A percentile compares a stretch with the other conserved stretches of the same genome.
Evolutionary conservation across 2,329 filamentous ascomycete genomes (phyloP).

Genomic region (Phialocephala sp.): DNA sequence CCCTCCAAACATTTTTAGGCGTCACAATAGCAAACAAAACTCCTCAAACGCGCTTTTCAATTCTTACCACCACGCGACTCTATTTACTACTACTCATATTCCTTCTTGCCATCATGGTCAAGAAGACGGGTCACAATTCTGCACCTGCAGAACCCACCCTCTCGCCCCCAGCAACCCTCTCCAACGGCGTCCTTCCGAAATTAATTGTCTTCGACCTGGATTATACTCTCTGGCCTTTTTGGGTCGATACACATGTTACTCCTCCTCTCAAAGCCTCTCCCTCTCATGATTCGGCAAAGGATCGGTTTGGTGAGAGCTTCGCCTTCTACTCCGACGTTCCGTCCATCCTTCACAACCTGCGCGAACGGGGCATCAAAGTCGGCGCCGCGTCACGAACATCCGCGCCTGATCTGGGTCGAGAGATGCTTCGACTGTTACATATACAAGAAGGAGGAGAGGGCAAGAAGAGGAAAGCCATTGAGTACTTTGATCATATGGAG

Average conservation of each 20-base stretch:
- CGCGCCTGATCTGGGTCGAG: slow-evolving; percentile 78
- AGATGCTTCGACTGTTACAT: slow-evolving; percentile 79
- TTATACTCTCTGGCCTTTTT: slow-evolving; percentile 99
- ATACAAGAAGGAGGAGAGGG: slow-evolving; percentile 46
- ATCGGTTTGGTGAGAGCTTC: slow-evolving; percentile 68
- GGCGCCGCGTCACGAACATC: slow-evolving; percentile 82
- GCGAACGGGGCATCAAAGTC: slow-evolving; percentile 56
- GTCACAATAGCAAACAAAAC: background rate
- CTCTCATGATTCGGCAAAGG: slow-evolving; percentile 51
- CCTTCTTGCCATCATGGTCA: slow-evolving; percentile 33
- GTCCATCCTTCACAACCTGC: slow-evolving; percentile 63
- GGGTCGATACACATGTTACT: slow-evolving; percentile 91
- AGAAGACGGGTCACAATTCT: slow-evolving; percentile 32
- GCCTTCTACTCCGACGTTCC: slow-evolving; percentile 75
- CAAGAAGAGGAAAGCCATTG: slow-evolving; percentile 53
- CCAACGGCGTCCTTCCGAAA: slow-evolving; percentile 48
- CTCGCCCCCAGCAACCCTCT: slow-evolving; percentile 37
- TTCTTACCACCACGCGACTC: slow-evolving; percentile 2
- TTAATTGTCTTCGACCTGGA: slow-evolving; percentile 94
- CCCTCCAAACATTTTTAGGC: background rate
- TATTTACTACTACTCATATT: slow-evolving; percentile 16
- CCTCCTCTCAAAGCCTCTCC: slow-evolving; percentile 62
- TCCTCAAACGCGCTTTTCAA: background rate
- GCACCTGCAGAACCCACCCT: slow-evolving; percentile 19
- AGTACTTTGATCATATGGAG: slow-evolving; percentile 66